These are phyloP conservation scores for Rhizoctonia solani DNA, from an alignment of 1,284 basidiomycete genomes.

Conservation along the genomic window DNA sequence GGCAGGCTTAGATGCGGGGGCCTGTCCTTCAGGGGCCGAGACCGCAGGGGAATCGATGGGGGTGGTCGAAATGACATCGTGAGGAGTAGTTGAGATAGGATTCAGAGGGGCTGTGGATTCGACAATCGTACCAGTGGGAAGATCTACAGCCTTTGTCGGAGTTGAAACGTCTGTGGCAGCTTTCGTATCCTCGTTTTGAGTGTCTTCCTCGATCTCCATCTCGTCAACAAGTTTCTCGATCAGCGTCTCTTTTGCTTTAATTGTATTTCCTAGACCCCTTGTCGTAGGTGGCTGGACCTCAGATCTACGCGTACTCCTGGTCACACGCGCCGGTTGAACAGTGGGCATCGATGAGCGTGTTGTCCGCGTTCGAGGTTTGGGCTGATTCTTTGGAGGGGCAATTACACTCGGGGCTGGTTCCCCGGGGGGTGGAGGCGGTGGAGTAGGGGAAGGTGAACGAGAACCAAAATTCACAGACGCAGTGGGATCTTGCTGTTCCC, in stretches of 20 bases:
- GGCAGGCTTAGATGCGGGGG: not conserved
- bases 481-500: conserved; percentile 2
- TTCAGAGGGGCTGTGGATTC: not conserved
- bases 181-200: no score
- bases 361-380: not conserved
- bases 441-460: conserved; percentile 18
- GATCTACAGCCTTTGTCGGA: no score
- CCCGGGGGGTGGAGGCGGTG: no score
- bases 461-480: conserved; percentile 30
- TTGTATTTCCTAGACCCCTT: not conserved
- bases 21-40: no score
- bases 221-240: no score
- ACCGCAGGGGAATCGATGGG: no score
- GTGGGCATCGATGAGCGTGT: conserved; percentile 19
- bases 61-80: not conserved
- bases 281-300: not conserved
- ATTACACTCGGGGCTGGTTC: no score
- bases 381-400: no score
- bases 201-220: no score
- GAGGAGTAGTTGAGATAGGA: not conserved
- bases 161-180: no score
- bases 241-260: conserved; percentile 7
- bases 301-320: conserved; percentile 4
- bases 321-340: not conserved
- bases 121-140: no score